Base-by-base conservation (phyloP, 139 green algal genomes). In the Haematococcus lacustris region DNA sequence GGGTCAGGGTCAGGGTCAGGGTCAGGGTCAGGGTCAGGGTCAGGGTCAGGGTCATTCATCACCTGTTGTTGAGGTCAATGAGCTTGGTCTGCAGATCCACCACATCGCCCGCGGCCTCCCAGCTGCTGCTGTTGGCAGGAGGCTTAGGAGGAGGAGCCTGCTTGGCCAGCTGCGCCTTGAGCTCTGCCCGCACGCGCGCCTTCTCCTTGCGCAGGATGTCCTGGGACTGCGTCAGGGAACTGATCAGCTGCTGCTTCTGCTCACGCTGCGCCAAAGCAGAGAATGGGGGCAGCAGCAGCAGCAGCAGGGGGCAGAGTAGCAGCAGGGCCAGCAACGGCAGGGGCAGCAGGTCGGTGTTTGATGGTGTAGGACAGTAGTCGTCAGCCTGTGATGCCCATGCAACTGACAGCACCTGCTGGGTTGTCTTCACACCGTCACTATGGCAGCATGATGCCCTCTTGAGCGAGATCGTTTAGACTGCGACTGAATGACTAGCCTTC, bases 121-220 rank as follows among this genome's bases (percentile, higher is more conserved):
- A 60, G 3, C 25, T 28, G 0, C 13, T 40, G 40, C 40, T 28
- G 40, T 62, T 32, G 6, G 40, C 23, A 5, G 9, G 47, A 33
- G 50, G 33, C 23, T 62, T 32, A 17, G 40, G 3, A 5, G 9
- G 47, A 33, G 50, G 33, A 9, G 32, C 33, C 28, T 3, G 26
- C 25, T 35, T 40, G 30, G 38, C 25, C 28, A 38, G 38, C 17
- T 23, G 37, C 6, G 26, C 63, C 35, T 69, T 35, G 2, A 69
- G 2, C 6, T 75, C 75, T 0, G 70, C 65, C 28, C 64, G 62
- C 2, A 79, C 38, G 5, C 61, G 50, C 68, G 75, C 75, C 50
- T 75, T 75, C 1, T 80, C 75, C 41, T 76, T 76, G 28, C 76
- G 69, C 7, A 80, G 40, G 7, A 80, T 80, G 2, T 76, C 64